These are phyloP conservation scores for Aspergillus cavernicola DNA, from an alignment of 495 filamentous ascomycete species.

Conservation along the genomic window DNA sequence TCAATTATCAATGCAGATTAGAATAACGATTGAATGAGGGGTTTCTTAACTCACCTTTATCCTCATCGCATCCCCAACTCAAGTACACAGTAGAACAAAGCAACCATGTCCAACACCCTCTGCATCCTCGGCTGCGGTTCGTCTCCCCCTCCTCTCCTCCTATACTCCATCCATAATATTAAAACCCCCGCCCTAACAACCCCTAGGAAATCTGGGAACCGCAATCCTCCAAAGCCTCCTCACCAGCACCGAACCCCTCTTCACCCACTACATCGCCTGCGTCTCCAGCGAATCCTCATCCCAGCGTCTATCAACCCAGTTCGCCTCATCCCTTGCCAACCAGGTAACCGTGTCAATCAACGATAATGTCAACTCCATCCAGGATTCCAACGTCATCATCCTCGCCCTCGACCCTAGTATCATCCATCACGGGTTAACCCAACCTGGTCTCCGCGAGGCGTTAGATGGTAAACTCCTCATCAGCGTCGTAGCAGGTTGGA, in stretches of 20 bases:
- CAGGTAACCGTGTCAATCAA: constrained; percentile 19
- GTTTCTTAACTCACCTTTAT: too few relatives aligned
- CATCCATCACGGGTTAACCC: constrained; percentile 23
- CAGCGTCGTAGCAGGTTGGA: constrained; percentile 44
- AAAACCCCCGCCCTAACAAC: too few relatives aligned
- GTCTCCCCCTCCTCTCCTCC: neutral
- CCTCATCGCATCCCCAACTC: too few relatives aligned
- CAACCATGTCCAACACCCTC: too few relatives aligned
- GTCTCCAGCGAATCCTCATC: constrained; percentile 27
- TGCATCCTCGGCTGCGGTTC: constrained; percentile 39
- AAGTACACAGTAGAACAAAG: too few relatives aligned
- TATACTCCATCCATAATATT: neutral
- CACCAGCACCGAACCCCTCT: constrained; percentile 15
- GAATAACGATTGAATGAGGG: too few relatives aligned
- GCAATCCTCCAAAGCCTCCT: constrained; percentile 35
- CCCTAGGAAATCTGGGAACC: constrained; percentile 39
- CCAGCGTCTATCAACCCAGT: constrained; percentile 7
- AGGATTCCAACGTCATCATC: constrained; percentile 26
- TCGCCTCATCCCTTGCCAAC: constrained; percentile 10
- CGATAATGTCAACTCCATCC: constrained; percentile 15
- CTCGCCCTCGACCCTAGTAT: constrained; percentile 32
- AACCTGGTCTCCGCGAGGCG: constrained; percentile 23
- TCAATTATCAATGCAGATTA: too few relatives aligned
- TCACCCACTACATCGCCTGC: constrained; percentile 30
- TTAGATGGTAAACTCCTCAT: constrained; percentile 32